phyloP scores from a whole-genome alignment of 345 rosid genomes.

The Salix dunnii region DNA sequence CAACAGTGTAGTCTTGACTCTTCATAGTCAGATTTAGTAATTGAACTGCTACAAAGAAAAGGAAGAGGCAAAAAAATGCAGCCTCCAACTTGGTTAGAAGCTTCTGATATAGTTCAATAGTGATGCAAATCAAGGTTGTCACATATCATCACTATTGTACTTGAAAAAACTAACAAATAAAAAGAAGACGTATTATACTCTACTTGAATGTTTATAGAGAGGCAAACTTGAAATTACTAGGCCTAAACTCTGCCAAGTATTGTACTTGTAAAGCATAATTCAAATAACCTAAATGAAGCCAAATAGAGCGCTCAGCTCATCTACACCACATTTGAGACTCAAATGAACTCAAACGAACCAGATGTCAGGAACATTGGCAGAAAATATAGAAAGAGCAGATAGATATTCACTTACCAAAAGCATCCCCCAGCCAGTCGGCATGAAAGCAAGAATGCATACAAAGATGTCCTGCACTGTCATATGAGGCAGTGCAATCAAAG shows the following conservation, averaged over 20 bases:
- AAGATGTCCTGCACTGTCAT: conserved; percentile 84
- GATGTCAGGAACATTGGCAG: background rate
- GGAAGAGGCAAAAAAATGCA: background rate
- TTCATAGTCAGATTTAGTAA: no score
- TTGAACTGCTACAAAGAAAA: background rate
- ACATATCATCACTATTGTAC: no score
- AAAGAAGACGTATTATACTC: no score
- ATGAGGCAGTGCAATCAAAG: conserved; percentile 72
- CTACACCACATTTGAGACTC: background rate
- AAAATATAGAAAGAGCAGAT: background rate
- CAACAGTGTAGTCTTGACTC: background rate
- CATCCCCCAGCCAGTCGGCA: conserved; percentile 99
- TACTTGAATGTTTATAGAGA: no score
- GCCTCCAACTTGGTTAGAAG: background rate
- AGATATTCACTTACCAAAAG: conserved; percentile 58
- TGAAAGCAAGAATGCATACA: conserved; percentile 92
- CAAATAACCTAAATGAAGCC: background rate
- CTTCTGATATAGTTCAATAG: no score
- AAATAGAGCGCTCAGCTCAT: background rate
- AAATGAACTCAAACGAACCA: background rate
- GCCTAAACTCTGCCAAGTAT: background rate
- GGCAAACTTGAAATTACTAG: no score
- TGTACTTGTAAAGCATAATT: background rate
- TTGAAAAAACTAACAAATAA: no score
- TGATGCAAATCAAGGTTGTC: background rate